Base-by-base conservation (phyloP, 805 yeast genomes). In the Kuraishia piskuri region DNA sequence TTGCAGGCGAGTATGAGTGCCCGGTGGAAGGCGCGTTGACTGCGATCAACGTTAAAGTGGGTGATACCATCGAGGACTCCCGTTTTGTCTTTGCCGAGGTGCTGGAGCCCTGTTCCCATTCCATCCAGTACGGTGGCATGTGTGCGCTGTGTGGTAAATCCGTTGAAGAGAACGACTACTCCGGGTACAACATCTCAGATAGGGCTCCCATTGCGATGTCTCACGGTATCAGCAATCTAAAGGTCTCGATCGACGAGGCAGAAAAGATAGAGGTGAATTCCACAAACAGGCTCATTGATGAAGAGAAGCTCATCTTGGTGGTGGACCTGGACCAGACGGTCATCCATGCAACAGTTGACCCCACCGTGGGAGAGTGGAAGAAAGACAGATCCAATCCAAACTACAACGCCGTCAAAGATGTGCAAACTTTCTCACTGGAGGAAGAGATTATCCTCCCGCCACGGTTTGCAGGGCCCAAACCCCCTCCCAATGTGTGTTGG, bases 301-400 rank as follows among this genome's bases (percentile, higher is more conserved):
- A 82, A 52, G 73, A 77, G 55, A 89, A 88, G 66, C 74, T 94
- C 57, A 90, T 94, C 26, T 74, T 94, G 54, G 98, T 94, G 25
- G 99, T 94, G 4, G 99, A 94, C 74, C 76, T 94, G 57, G 99
- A 94, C 71, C 99, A 94, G 67, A 94, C 99, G 0, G 95, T 94
- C 4, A 92, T 94, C 31, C 99, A 94, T 64, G 96, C 97, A 46
- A 92, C 97, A 4, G 97, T 92, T 19, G 99, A 94, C 66, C 97
- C 97, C 0, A 90, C 97, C 0, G 96, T 94, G 26, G 94, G 94
- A 0, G 96, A 89, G 63, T 94, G 99, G 99, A 90, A 88, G 77
- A 76, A 77, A 51, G 97, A 94, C 62, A 85, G 90, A 2, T 67
- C 75, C 4, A 88, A 89, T 60, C 96, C 97, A 6, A 90, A 94